Conservation (phyloP, 139 green algal species). For the Monoraphidium neglectum region DNA sequence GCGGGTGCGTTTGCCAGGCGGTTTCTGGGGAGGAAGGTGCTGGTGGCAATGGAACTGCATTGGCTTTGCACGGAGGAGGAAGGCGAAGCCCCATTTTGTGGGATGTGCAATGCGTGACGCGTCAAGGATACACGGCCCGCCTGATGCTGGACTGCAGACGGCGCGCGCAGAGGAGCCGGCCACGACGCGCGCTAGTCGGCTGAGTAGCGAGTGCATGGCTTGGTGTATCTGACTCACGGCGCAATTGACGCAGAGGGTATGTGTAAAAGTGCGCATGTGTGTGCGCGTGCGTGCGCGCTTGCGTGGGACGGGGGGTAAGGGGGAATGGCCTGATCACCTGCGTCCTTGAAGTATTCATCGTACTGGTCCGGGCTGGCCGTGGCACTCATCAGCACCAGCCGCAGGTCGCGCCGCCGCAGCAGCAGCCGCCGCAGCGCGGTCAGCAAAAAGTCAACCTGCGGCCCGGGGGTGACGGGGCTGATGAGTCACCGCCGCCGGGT, state of each 20-base stretch:
- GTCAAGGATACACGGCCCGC: background rate
- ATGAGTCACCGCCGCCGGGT: too few species aligned
- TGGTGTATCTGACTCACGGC: background rate
- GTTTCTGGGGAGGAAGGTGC: background rate
- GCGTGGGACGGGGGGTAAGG: background rate
- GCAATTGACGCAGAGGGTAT: background rate
- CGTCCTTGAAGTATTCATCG: slow-evolving; percentile 16
- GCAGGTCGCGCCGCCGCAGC: slow-evolving; percentile 59
- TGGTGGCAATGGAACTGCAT: background rate
- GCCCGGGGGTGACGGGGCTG: background rate
- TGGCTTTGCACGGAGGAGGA: background rate
- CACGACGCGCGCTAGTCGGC: background rate
- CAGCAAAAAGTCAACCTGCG: slow-evolving; percentile 78
- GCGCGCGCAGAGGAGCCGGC: too few species aligned
- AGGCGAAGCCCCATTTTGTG: background rate
- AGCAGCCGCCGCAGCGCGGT: slow-evolving; percentile 71
- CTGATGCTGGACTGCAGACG: background rate
- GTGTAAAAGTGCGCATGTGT: background rate
- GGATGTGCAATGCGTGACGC: background rate
- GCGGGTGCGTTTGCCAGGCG: background rate
- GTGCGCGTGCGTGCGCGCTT: background rate
- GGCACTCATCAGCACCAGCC: slow-evolving; percentile 87
- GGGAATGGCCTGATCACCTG: background rate
- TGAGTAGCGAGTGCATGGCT: background rate
- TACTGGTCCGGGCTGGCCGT: slow-evolving; percentile 57